Conservation (phyloP, 2,329 filamentous ascomycete species). For the Hirsutella minnesotensis region DNA sequence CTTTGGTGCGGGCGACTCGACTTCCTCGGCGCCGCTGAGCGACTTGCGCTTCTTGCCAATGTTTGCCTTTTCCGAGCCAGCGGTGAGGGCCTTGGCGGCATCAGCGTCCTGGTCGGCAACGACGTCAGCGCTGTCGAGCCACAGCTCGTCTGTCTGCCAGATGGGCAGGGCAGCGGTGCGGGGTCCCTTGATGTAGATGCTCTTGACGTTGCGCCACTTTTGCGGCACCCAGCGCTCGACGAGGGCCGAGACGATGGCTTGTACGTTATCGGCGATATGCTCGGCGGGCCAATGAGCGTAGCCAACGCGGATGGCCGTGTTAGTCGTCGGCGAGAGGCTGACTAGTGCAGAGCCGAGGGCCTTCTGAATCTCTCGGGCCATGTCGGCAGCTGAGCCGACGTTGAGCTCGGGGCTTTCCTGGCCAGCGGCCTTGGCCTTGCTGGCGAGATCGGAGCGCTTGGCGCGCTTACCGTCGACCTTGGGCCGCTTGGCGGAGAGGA, state of each 20-base stretch:
- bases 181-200: conserved; percentile 81
- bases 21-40: conserved; percentile 28
- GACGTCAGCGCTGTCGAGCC: conserved; percentile 65
- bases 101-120: conserved; percentile 49
- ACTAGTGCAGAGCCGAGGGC: conserved; percentile 69
- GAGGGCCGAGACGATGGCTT: conserved; percentile 55
- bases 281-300: conserved; percentile 62
- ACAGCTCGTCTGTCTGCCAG: conserved; percentile 87
- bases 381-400: conserved; percentile 46
- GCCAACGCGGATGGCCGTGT: conserved; percentile 71
- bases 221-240: conserved; percentile 73
- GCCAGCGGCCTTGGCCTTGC: conserved; percentile 27
- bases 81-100: conserved; percentile 21
- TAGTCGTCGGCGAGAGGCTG: conserved; percentile 65
- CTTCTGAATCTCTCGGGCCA: conserved; percentile 72
- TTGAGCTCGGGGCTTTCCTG: conserved; percentile 20
- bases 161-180: conserved; percentile 84
- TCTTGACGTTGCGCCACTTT: conserved; percentile 77
- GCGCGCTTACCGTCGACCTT: conserved; percentile 48
- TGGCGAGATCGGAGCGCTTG: conserved; percentile 34
- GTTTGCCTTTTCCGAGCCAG: conserved; percentile 40
- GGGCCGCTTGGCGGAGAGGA: conserved; percentile 49
- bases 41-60: conserved; percentile 55
- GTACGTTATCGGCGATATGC: conserved; percentile 70
- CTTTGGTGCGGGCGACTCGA: conserved; percentile 28